Conservation (phyloP, 805 yeast genomes). For the Zygotorulaspora florentina region DNA sequence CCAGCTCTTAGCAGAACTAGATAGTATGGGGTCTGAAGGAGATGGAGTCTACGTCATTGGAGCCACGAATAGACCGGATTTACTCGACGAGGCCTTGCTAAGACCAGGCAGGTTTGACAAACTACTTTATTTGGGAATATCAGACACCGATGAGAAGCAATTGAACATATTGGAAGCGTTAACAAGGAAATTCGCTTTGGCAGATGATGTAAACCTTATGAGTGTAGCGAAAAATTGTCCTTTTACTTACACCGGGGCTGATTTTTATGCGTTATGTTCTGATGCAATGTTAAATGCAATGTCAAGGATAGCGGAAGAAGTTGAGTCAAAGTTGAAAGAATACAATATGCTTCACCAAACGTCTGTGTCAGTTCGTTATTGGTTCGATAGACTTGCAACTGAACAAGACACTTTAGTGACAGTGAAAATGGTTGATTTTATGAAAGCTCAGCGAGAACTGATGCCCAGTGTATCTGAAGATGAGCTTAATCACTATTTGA, state of each 20-base stretch:
- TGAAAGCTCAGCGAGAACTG: conserved; percentile 66
- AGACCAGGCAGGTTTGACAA: conserved; percentile 96
- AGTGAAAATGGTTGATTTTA: conserved; percentile 70
- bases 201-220: conserved; percentile 53
- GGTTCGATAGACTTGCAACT: conserved; percentile 83
- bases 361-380: conserved; percentile 66
- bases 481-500: conserved; percentile 76
- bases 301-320: conserved; percentile 79
- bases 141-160: conserved; percentile 89
- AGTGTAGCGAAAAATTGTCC: conserved; percentile 68
- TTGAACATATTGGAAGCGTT: conserved; percentile 79
- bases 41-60: conserved; percentile 96
- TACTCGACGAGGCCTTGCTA: conserved; percentile 86
- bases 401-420: conserved; percentile 61
- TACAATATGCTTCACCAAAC: conserved; percentile 46
- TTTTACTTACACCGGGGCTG: conserved; percentile 95
- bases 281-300: conserved; percentile 96
- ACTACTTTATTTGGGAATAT: conserved; percentile 86
- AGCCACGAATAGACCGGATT: conserved; percentile 96
- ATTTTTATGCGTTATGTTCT: conserved; percentile 91
- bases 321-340: conserved; percentile 57
- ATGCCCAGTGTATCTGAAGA: conserved; percentile 84
- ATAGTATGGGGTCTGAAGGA: conserved; percentile 84
- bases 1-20: conserved; percentile 88
- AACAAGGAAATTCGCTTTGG: conserved; percentile 73